Evolutionary conservation across 2,329 filamentous ascomycete genomes (phyloP), one percentile per base, ranked within the genome.

Genomic region (Periglandula ipomoeae): DNA sequence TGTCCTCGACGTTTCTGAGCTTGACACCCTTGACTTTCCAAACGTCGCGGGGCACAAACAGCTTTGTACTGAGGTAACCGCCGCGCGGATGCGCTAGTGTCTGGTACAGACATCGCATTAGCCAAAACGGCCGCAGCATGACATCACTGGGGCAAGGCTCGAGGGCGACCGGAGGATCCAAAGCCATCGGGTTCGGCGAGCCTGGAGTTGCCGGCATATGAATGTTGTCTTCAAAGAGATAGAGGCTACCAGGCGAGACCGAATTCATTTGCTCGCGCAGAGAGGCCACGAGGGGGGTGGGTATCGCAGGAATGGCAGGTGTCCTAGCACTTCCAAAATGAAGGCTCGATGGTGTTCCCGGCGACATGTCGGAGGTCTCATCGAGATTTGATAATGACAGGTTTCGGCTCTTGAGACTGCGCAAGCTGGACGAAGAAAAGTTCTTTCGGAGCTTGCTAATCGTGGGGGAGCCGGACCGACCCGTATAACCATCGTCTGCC

Each of bases 21-120:
- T 95, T 97, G 47, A 96, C 90, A 24, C 88, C 89, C 61, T 91
- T 91, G 7, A 96, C 90, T 49, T 83, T 80, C 93, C 93, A 98
- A 3, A 93, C 88, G 61, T 97, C 90, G 46, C 87, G 80, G 5
- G 93, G 90, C 5, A 98, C 79, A 61, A 98, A 98, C 0, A 98
- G 76, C 58, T 89, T 90, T 20, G 84, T 91, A 47, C 90, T 95
- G 19, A 98, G 63, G 62, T 96, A 98, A 15, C 90, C 93, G 34
- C 93, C 93, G 22, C 89, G 82, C 2, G 91, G 89, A 60, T 98
- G 91, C 17, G 84, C 85, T 40, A 98, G 81, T 0, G 90, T 95
- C 64, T 96, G 89, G 62, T 93, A 95, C 23, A 98, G 75, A 53
- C 87, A 90, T 48, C 93, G 83, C 88, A 98, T 95, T 40, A 98